Evolutionary conservation across 2,329 filamentous ascomycete species (phyloP), one percentile per base, ranked within the genome.

Genomic region (Aureobasidium sp.): DNA sequence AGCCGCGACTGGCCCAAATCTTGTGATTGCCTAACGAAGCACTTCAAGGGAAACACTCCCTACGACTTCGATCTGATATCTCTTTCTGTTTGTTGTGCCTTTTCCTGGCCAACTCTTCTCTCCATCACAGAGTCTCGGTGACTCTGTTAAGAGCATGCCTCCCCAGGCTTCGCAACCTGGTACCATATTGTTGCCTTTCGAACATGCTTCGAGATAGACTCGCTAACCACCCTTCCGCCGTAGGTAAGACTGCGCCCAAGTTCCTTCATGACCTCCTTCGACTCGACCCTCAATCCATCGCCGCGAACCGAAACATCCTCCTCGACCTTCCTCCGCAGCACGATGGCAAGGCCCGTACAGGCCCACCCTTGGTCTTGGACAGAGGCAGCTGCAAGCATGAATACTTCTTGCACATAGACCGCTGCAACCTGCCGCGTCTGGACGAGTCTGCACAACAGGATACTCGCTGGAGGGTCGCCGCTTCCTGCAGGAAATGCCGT

Each of bases 401-500:
- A 29, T 84, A 87, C 68, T 75, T 79, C 46, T 74, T 74, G 47
- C 87, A 88, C 68, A 63, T 73, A 21, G 74, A 76, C 47, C 83
- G 86, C 69, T 83, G 80, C 58, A 70, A 74, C 33, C 68, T 79
- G 27, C 77, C 79, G 6, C 69, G 70, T 11, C 69, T 74, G 11
- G 77, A 79, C 60, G 68, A 72, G 31, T 67, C 71, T 33, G 69
- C 74, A 37, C 69, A 73, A 61, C 64, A 65, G 33, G 62, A 69
- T 7, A 77, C 78, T 2, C 68, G 76, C 49, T 84, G 81, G 68
- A 83, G 79, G 65, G 75, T 86, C 29, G 80, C 84, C 17, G 78
- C 84, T 3, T 78, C 84, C 64, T 89, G 86, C 71, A 73, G 77
- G 60, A 77, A 75, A 62, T 89, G 86, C 69, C 80, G 83, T 55